Conservation (phyloP, 2,329 filamentous ascomycete genomes). For the Diplodia mutila region DNA sequence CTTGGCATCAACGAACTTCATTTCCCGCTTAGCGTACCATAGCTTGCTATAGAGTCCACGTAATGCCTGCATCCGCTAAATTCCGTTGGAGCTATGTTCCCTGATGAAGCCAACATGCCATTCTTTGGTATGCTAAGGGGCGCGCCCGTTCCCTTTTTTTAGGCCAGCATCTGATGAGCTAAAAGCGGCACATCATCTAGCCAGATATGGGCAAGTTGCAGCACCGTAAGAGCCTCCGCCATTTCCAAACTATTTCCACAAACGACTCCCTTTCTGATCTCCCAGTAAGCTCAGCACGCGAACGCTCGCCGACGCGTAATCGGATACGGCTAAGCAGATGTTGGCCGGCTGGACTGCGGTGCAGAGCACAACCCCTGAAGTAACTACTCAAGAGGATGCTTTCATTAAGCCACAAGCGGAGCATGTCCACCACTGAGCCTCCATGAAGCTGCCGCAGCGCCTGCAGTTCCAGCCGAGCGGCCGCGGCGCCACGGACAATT, state of each 20-base stretch:
- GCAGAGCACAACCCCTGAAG: background rate
- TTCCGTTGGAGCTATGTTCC: background rate
- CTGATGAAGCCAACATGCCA: background rate
- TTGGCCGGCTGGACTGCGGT: background rate
- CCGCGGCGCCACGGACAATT: conserved; percentile 38
- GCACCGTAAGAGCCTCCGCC: background rate
- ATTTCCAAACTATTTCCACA: conserved; percentile 4
- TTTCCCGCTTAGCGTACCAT: background rate
- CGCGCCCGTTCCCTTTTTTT: background rate
- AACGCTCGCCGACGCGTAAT: background rate
- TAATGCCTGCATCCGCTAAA: background rate
- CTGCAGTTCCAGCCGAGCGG: conserved; percentile 63
- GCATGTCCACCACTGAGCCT: conserved; percentile 68
- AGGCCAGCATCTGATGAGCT: background rate
- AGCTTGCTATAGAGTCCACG: background rate
- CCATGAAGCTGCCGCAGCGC: conserved; percentile 65
- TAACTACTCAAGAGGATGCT: conserved; percentile 32
- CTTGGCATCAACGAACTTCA: conserved; percentile 3
- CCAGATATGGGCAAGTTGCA: conserved; percentile 2
- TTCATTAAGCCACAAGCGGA: conserved; percentile 64
- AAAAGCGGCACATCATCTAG: background rate
- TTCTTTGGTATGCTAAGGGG: background rate
- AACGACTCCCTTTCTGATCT: background rate
- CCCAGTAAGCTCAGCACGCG: background rate
- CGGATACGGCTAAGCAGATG: background rate